These are phyloP conservation scores for Mucor racemosus DNA, from an alignment of 371 early-diverging fungal genomes.

Conservation along the genomic window DNA sequence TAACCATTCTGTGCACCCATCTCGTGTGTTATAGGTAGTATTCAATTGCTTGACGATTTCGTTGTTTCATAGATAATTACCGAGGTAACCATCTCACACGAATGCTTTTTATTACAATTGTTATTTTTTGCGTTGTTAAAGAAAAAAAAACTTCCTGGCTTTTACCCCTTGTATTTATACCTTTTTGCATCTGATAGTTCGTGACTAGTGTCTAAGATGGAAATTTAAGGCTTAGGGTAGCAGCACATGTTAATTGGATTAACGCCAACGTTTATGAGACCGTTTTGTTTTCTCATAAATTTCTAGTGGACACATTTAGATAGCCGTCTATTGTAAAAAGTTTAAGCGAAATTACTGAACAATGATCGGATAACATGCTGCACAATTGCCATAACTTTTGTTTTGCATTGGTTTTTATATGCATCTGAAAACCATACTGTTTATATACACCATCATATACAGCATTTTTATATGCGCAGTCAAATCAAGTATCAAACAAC, in stretches of 20 bases:
- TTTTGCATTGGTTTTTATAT: no score
- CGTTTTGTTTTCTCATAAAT: constrained; percentile 1
- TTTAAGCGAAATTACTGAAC: no score
- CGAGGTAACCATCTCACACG: constrained; percentile 38
- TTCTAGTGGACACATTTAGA: neutral
- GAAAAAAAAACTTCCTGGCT: constrained; percentile 19
- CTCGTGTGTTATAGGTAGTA: constrained; percentile 27
- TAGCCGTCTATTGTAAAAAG: no score
- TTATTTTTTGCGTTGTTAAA: constrained; percentile 33
- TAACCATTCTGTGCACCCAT: constrained; percentile 39
- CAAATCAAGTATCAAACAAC: no score
- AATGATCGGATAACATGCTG: no score
- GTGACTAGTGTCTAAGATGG: neutral
- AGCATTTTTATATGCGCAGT: no score
- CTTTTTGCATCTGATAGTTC: constrained; percentile 10
- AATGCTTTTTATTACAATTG: constrained; percentile 45
- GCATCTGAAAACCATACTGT: no score
- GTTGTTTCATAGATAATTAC: constrained; percentile 38
- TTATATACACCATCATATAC: no score
- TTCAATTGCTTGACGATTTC: constrained; percentile 48
- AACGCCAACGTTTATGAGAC: no score
- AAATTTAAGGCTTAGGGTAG: constrained; percentile 14
- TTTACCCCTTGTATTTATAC: constrained; percentile 23
- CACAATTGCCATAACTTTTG: no score
- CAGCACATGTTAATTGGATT: neutral